A percentile compares a stretch with the other conserved stretches of the same genome.
Conservation (phyloP, 768 basidiomycete species). For the Leccinum rimulosum region DNA sequence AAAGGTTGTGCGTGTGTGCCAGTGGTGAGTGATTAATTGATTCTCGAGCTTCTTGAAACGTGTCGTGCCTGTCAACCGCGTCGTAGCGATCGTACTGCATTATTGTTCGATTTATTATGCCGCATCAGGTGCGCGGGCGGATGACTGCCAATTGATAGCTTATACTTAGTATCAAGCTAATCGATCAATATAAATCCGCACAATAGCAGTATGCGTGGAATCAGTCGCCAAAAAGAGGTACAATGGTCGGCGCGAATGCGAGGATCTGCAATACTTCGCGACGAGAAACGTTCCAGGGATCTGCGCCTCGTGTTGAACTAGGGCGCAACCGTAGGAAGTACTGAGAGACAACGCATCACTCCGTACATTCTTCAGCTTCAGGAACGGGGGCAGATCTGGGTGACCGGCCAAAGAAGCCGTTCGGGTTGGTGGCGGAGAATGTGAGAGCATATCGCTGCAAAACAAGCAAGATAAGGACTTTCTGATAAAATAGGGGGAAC, state of each 20-base stretch:
- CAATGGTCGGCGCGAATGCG: not conserved
- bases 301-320: slow-evolving; percentile 3
- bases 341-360: not conserved
- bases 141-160: not conserved
- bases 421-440: not conserved
- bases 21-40: not conserved
- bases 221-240: not conserved
- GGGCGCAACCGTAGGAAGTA: not conserved
- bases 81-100: slow-evolving; percentile 1
- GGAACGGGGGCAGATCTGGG: slow-evolving; percentile 2
- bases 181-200: not conserved
- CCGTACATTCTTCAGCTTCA: not conserved
- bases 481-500: not conserved
- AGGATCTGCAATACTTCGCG: slow-evolving; percentile 1
- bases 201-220: not conserved
- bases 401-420: not conserved
- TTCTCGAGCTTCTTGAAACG: slow-evolving; percentile 15
- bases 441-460: not conserved
- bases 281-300: not conserved
- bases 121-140: not conserved
- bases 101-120: not conserved
- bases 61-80: slow-evolving; percentile 2
- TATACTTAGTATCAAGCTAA: not conserved
- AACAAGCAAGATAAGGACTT: not conserved
- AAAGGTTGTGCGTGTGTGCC: not conserved